Base-by-base conservation (phyloP, 768 basidiomycete genomes). In the Artomyces pyxidatus region DNA sequence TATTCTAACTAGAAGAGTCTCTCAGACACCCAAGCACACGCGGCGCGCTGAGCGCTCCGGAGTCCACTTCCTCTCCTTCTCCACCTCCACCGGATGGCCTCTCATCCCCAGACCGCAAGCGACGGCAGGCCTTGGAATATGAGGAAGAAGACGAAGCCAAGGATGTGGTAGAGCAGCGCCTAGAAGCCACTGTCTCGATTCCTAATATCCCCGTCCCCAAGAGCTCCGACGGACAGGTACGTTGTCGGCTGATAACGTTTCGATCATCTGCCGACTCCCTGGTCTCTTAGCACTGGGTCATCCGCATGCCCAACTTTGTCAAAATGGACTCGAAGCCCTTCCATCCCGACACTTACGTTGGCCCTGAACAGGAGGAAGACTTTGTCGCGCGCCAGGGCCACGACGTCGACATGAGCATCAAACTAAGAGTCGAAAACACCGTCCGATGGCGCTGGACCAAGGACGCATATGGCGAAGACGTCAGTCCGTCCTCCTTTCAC, bases 361-460 rank as follows among this genome's bases (percentile, higher is more conserved):
- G 85, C 17, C 82, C 88, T 16, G 89, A 91, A 58, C 83, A 87
- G 27, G 87, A 88, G 35, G 76, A 80, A 27, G 81, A 83, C 19
- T 82, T 83, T 42, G 59, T 69, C 14, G 71, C 75, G 26, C 71
- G 77, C 45, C 74, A 70, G 9, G 81, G 82, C 49, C 80, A 73
- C 12, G 65, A 81, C 21, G 80, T 82, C 46, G 85, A 89, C 49
- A 88, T 87, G 82, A 75, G 80, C 38, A 83, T 89, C 60, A 91
- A 89, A 62, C 76, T 89, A 42, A 85, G 88, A 57, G 88, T 96
- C 7, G 89, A 92, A 71, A 96, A 96, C 64, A 94, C 93, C 5
- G 75, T 98, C 17, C 78, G 96, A 32, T 99, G 96, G 96, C 81
- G 84, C 58, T 99, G 96, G 96, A 73, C 74, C 1, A 87, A 85